These are phyloP conservation scores for Plenodomus tracheiphilus DNA, from an alignment of 2,329 filamentous ascomycete genomes.

Conservation along the genomic window DNA sequence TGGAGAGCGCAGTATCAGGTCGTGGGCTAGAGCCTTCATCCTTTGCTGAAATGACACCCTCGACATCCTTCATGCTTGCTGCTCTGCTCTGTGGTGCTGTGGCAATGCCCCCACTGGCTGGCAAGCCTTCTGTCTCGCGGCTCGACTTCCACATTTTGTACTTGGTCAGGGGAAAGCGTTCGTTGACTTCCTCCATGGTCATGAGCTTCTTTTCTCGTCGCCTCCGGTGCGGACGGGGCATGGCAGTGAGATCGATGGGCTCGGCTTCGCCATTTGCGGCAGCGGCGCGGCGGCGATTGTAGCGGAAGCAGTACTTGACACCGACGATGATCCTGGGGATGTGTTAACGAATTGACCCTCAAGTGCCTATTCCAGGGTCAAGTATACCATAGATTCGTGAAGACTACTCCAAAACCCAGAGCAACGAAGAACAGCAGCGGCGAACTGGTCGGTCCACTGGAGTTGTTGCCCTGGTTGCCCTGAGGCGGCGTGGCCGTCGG, in stretches of 20 bases:
- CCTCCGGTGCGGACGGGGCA: conserved; percentile 82
- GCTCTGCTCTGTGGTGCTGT: conserved; percentile 73
- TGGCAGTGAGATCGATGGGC: conserved; percentile 81
- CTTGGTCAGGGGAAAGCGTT: conserved; percentile 92
- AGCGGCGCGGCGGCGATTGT: conserved; percentile 89
- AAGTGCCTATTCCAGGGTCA: not conserved
- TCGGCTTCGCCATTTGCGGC: conserved; percentile 74
- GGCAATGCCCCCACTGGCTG: conserved; percentile 77
- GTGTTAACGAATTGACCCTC: not conserved
- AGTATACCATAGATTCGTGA: conserved; percentile 91
- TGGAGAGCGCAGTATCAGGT: conserved; percentile 44
- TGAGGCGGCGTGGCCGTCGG: conserved; percentile 2
- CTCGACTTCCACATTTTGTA: conserved; percentile 94
- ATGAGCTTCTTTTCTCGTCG: conserved; percentile 97
- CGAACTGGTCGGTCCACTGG: conserved; percentile 64
- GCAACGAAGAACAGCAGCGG: conserved; percentile 91
- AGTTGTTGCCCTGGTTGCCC: conserved; percentile 22
- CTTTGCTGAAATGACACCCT: conserved; percentile 45
- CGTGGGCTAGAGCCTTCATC: conserved; percentile 37
- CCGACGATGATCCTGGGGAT: conserved; percentile 90
- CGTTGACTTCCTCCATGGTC: conserved; percentile 98
- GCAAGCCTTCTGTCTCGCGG: conserved; percentile 79
- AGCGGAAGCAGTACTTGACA: conserved; percentile 98
- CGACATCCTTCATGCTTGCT: conserved; percentile 70
- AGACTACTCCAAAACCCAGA: conserved; percentile 94